Evolutionary conservation across 169 alveolate genomes (phyloP).

Genomic region (Babesia sp.): DNA sequence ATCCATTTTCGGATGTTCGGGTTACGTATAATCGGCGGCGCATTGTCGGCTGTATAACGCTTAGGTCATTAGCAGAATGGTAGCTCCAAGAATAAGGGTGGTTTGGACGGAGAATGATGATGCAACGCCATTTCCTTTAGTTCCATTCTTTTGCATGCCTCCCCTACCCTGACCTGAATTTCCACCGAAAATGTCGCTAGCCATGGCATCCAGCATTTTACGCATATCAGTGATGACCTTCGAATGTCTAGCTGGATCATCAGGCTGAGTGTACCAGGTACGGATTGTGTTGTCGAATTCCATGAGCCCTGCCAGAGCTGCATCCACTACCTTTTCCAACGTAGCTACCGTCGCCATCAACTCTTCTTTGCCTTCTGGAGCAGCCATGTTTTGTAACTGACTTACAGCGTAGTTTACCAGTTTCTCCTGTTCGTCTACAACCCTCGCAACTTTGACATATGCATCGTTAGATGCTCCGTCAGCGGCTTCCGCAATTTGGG

Average conservation of each 20-base stretch:
- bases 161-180: background rate
- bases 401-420: background rate
- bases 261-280: background rate
- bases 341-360: background rate
- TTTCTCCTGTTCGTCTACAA: background rate
- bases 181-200: no score
- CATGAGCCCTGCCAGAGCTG: background rate
- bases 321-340: background rate
- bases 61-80: background rate
- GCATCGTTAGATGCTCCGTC: background rate
- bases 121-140: background rate
- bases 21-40: no score
- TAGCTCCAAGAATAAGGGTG: background rate
- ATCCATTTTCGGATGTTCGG: no score
- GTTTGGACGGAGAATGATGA: background rate
- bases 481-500: background rate
- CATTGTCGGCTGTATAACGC: background rate
- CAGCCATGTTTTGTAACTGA: background rate
- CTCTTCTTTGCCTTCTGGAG: background rate
- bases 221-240: background rate
- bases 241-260: background rate
- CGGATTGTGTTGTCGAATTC: background rate
- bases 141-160: background rate
- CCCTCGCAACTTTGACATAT: background rate
- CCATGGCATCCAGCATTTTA: background rate